These are phyloP conservation scores for Cocos nucifera DNA, from an alignment of 176 grass and related monocot genomes.

Conservation along the genomic window DNA sequence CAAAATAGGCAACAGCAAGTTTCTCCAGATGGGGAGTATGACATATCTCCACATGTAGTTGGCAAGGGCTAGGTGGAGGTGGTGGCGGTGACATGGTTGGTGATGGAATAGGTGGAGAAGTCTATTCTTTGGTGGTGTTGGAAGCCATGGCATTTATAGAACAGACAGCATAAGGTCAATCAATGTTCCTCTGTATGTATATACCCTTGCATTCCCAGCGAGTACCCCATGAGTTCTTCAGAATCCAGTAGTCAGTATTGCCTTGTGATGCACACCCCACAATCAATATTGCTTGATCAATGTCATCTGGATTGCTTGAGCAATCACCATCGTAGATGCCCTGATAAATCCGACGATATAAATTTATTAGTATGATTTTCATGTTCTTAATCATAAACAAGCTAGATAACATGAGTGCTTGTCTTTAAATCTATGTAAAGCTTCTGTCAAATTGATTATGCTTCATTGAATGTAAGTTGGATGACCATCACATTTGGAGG, in stretches of 20 bases:
- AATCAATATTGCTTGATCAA: slow-evolving; percentile 34
- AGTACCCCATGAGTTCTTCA: slow-evolving; percentile 43
- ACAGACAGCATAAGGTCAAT: slow-evolving; percentile 27
- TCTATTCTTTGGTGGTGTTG: slow-evolving; percentile 25
- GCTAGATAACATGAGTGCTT: no score
- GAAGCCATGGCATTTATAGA: slow-evolving; percentile 35
- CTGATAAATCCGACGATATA: neutral
- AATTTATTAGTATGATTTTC: no score
- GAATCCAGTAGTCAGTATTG: slow-evolving; percentile 32
- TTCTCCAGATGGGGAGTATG: slow-evolving; percentile 28
- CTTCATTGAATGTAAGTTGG: no score
- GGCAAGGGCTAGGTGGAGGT: slow-evolving; percentile 10
- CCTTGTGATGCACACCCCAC: slow-evolving; percentile 33
- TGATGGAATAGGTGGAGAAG: slow-evolving; percentile 12
- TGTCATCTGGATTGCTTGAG: slow-evolving; percentile 34
- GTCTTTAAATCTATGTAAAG: no score
- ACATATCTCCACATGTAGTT: slow-evolving; percentile 25
- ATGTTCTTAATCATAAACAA: no score
- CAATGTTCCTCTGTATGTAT: slow-evolving; percentile 24
- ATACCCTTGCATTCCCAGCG: slow-evolving; percentile 44
- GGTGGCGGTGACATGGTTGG: slow-evolving; percentile 19
- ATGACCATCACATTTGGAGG: no score
- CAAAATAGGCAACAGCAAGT: slow-evolving; percentile 38
- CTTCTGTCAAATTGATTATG: no score
- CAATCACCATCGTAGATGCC: slow-evolving; percentile 40